Evolutionary conservation across 1,284 basidiomycete species (phyloP).

Genomic region (Leccinum solheimii): DNA sequence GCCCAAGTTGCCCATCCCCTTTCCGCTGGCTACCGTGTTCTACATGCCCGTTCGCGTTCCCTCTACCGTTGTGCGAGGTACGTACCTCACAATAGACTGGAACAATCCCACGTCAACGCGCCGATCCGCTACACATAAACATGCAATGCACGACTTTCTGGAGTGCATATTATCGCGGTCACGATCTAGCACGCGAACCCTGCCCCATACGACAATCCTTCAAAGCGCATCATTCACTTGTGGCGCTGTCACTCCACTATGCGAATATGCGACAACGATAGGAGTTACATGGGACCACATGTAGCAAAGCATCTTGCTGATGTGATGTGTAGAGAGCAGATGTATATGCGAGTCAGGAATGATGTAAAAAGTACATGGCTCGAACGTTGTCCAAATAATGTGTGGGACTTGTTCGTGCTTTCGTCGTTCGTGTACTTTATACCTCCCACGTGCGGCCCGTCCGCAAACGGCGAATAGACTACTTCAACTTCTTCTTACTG

Average conservation of each 20-base stretch:
- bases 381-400: conserved; percentile 2
- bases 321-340: neutral
- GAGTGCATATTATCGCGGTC: neutral
- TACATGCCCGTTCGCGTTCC: neutral
- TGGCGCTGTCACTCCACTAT: neutral
- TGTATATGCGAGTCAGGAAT: conserved; percentile 19
- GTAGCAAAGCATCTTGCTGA: neutral
- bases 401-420: neutral
- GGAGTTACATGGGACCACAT: neutral
- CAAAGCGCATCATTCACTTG: neutral
- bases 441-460: conserved; percentile 4
- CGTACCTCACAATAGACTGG: neutral
- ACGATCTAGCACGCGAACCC: neutral
- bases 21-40: no score
- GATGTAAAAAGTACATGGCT: conserved; percentile 25
- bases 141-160: neutral
- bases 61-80: neutral
- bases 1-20: no score
- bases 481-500: conserved; percentile 96
- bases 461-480: conserved; percentile 42
- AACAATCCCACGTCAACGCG: neutral
- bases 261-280: neutral
- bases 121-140: no score
- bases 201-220: neutral
- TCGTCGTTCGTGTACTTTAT: conserved; percentile 8